Percentiles rank a stretch among this genome's conserved stretches.
Conservation (phyloP, 75 land plant species). For the Larix kaempferi region DNA sequence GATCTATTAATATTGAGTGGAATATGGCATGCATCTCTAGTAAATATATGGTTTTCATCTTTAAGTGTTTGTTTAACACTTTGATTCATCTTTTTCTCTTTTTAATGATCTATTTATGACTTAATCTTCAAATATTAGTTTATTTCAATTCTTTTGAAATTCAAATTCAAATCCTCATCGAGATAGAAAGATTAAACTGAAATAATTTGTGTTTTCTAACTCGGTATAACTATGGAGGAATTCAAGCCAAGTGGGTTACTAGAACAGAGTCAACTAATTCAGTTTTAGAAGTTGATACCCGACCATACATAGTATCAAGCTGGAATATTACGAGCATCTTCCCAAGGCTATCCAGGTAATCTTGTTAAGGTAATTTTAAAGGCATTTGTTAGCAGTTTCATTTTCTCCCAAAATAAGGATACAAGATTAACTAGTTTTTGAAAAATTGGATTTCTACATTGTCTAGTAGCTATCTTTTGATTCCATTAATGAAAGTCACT, state of each 20-base stretch:
- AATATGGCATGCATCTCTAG: not conserved
- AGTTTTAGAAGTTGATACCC: slow-evolving; percentile 23
- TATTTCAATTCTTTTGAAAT: not conserved
- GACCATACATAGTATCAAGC: slow-evolving; percentile 81
- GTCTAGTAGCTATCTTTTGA: not conserved
- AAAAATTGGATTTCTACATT: no score
- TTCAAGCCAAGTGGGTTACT: slow-evolving; percentile 46
- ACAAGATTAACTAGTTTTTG: no score
- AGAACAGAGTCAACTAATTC: slow-evolving; percentile 11
- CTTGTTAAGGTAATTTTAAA: not conserved
- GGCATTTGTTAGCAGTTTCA: not conserved
- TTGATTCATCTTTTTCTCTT: not conserved
- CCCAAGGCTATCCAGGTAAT: slow-evolving; percentile 81
- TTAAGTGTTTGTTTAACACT: no score
- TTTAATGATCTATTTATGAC: not conserved
- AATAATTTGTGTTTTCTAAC: not conserved
- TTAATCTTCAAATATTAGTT: not conserved
- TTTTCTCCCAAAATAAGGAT: not conserved
- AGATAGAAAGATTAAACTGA: not conserved
- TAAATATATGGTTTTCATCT: not conserved
- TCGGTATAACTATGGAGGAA: slow-evolving; percentile 95
- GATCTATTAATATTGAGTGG: not conserved
- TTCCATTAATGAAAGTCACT: not conserved
- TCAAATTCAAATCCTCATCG: not conserved
- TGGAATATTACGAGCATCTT: slow-evolving; percentile 95